Evolutionary conservation across 305 asterid species (phyloP).

Genomic region (Fraxinus velutina): DNA sequence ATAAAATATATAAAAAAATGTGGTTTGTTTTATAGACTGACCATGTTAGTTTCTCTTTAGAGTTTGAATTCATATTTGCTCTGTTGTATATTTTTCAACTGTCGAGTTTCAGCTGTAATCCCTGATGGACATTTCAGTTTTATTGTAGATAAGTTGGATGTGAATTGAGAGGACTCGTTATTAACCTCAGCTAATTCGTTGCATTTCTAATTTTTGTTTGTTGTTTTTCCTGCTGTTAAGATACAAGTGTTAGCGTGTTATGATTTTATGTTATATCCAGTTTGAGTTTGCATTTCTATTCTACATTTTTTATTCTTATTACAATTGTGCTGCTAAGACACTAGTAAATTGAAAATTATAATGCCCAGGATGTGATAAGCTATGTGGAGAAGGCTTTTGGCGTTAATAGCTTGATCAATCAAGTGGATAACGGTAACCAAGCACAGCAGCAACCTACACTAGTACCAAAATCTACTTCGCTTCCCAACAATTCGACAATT

Average conservation of each 20-base stretch:
- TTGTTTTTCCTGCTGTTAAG: background rate
- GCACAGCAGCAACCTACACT: conserved; percentile 25
- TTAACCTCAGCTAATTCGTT: background rate
- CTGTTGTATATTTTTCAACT: background rate
- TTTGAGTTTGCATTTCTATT: background rate
- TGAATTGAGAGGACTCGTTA: background rate
- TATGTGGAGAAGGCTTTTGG: conserved; percentile 49
- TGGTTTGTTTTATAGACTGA: background rate
- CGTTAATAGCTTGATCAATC: conserved; percentile 32
- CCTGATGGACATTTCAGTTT: background rate
- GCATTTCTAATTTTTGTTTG: background rate
- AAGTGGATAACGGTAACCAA: conserved; percentile 38
- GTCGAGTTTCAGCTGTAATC: background rate
- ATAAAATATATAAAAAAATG: background rate
- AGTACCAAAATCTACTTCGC: conserved; percentile 34
- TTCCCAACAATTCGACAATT: conserved; percentile 31
- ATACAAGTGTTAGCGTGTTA: background rate
- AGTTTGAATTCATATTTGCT: background rate
- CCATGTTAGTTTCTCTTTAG: background rate
- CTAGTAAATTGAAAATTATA: background rate
- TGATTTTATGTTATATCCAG: background rate
- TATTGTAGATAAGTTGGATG: background rate
- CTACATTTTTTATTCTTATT: background rate
- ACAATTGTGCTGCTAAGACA: background rate
- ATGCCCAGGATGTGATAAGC: conserved; percentile 45